phyloP scores from a whole-genome alignment of 768 basidiomycete species.

The Kwoniella dendrophila region DNA sequence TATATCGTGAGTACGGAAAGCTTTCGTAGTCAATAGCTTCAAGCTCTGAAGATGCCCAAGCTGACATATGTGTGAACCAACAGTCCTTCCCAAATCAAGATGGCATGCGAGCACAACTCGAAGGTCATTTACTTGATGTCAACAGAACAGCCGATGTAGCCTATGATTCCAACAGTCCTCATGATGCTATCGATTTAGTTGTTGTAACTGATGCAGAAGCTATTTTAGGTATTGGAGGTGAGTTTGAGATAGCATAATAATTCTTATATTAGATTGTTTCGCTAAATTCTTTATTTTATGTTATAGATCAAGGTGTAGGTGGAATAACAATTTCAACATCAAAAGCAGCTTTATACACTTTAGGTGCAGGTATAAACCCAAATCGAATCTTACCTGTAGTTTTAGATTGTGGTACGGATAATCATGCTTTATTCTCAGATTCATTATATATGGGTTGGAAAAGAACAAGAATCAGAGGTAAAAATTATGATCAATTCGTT shows the following conservation, averaged over 20 bases:
- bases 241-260: conserved; percentile 7
- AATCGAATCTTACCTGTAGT: conserved; percentile 56
- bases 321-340: conserved; percentile 60
- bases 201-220: conserved; percentile 84
- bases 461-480: conserved; percentile 69
- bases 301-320: conserved; percentile 69
- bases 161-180: conserved; percentile 41
- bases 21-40: background rate
- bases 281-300: background rate
- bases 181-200: conserved; percentile 67
- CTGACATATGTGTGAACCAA: conserved; percentile 54
- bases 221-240: conserved; percentile 71
- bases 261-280: background rate
- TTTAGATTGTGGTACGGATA: conserved; percentile 57
- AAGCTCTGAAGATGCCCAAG: background rate
- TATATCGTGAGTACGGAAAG: conserved; percentile 21
- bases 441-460: conserved; percentile 70
- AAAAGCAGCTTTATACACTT: conserved; percentile 69
- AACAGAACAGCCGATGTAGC: conserved; percentile 54
- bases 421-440: conserved; percentile 56
- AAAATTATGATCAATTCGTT: conserved; percentile 76
- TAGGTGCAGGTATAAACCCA: conserved; percentile 58
- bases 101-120: conserved; percentile 73
- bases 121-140: conserved; percentile 50
- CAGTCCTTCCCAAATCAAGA: conserved; percentile 65